Conservation (phyloP, 148 eudicot genomes). For the Fallopia convolvulus region DNA sequence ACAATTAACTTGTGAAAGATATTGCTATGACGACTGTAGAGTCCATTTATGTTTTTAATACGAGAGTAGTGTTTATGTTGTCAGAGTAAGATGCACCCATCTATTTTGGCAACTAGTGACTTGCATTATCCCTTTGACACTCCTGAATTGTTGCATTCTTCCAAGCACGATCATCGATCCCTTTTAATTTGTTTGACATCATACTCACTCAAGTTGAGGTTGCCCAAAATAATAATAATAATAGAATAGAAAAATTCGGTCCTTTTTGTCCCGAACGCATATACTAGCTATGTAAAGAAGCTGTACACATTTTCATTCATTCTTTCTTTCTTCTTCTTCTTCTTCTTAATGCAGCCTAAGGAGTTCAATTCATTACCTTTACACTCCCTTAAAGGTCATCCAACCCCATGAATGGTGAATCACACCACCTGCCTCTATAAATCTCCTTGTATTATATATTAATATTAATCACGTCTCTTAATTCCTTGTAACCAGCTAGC, state of each 20-base stretch:
- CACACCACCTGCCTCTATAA: not conserved
- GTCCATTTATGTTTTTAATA: not conserved
- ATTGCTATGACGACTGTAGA: not conserved
- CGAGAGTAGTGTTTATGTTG: not conserved
- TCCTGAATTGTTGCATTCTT: slow-evolving; percentile 5
- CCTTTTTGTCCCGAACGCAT: not conserved
- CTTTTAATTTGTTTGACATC: not conserved
- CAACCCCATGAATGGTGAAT: not conserved
- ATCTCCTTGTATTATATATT: not conserved
- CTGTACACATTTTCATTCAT: not conserved
- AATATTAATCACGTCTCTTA: not conserved
- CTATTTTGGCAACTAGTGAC: not conserved
- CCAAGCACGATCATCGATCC: slow-evolving; percentile 1
- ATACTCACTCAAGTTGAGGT: not conserved
- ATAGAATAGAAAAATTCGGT: not conserved
- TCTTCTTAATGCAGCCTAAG: slow-evolving; percentile 1
- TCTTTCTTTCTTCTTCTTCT: too few species aligned
- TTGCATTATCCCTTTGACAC: slow-evolving; percentile 9
- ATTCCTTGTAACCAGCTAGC: not conserved
- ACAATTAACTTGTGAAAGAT: not conserved
- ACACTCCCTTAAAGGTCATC: slow-evolving; percentile 2
- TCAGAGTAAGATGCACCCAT: not conserved
- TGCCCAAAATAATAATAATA: not conserved
- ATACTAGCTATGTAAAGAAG: not conserved
- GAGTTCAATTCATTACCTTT: not conserved